These are phyloP conservation scores for Magnaporthales sp. DNA, from an alignment of 2,329 filamentous ascomycete species.

Conservation along the genomic window DNA sequence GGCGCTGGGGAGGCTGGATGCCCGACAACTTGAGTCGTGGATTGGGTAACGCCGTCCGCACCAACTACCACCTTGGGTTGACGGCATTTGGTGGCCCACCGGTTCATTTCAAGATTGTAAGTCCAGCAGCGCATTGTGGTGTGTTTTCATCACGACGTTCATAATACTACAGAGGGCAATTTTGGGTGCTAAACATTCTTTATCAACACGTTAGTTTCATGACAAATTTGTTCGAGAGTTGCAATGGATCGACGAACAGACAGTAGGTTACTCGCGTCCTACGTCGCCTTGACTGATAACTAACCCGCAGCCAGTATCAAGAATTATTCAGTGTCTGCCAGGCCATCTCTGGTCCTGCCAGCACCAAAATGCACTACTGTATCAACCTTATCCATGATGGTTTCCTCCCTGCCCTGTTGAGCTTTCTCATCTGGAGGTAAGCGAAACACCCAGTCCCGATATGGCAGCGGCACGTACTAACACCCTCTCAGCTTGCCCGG, in stretches of 20 bases:
- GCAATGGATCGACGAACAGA: conserved; percentile 61
- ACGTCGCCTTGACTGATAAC: neutral
- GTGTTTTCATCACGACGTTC: neutral
- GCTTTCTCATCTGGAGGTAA: conserved; percentile 57
- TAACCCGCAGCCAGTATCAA: conserved; percentile 44
- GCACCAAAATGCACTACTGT: conserved; percentile 64
- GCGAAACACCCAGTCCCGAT: neutral
- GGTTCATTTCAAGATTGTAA: conserved; percentile 59
- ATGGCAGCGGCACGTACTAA: neutral
- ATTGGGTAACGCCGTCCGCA: neutral
- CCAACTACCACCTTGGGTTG: conserved; percentile 53
- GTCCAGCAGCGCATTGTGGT: conserved; percentile 10
- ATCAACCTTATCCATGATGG: conserved; percentile 57
- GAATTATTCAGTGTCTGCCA: conserved; percentile 65
- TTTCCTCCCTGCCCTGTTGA: conserved; percentile 45
- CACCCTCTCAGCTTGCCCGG: conserved; percentile 50
- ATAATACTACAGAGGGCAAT: no score
- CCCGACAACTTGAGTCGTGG: neutral
- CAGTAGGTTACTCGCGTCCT: conserved; percentile 30
- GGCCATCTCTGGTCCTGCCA: conserved; percentile 57
- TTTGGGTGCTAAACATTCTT: neutral
- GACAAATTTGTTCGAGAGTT: conserved; percentile 50
- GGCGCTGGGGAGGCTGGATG: neutral
- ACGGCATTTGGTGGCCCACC: conserved; percentile 60
- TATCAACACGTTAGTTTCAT: conserved; percentile 34